Base-by-base conservation (phyloP, 2,329 filamentous ascomycete species). In the Sordariomycetes sp. region DNA sequence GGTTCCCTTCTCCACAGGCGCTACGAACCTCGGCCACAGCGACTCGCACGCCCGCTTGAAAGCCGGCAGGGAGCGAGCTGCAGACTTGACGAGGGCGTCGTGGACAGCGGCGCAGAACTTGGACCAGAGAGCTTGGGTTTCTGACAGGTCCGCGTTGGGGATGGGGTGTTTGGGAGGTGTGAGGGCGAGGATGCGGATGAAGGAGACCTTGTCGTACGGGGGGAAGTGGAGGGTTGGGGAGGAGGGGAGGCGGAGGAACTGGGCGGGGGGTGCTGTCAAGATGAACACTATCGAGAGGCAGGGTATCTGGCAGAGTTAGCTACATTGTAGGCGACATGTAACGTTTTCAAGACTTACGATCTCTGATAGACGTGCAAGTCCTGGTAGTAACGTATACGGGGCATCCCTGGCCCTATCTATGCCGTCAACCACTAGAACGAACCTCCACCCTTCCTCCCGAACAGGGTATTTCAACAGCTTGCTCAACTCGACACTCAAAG, bases 341-440 rank as follows among this genome's bases (percentile, higher is more conserved):
- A n/a, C n/a, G n/a, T n/a, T n/a, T n/a, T n/a, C n/a, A n/a, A n/a
- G n/a, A 41, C 79, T 47, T 61, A 92, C 85, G 40, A 81, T 71
- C 55, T 95, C 87, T 11, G 84, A 82, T 15, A 98, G 57, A 40
- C 88, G 73, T 16, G 83, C 85, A 41, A 98, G 61, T 10, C 85
- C 87, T 21, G 88, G 79, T 5, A 94, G 61, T 11, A 96, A 60
- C 2, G 86, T 94, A 3, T 77, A 70, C 6, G 83, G 76, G 6
- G 82, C 77, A 50, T 96, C 90, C 48, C 82, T 71, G 54, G 94
- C 84, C 41, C 71, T 74, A 54, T 96, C 90, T 37, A 96, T 80
- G 9, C 78, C 85, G 62, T 96, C 92, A 42, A 96, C 71, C 9
- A 95, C 84, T 38, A 96, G 58, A 8, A 90, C 78, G 46, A 94